Conservation (phyloP, 169 alveolate genomes). For the Cyclospora cayetanensis region DNA sequence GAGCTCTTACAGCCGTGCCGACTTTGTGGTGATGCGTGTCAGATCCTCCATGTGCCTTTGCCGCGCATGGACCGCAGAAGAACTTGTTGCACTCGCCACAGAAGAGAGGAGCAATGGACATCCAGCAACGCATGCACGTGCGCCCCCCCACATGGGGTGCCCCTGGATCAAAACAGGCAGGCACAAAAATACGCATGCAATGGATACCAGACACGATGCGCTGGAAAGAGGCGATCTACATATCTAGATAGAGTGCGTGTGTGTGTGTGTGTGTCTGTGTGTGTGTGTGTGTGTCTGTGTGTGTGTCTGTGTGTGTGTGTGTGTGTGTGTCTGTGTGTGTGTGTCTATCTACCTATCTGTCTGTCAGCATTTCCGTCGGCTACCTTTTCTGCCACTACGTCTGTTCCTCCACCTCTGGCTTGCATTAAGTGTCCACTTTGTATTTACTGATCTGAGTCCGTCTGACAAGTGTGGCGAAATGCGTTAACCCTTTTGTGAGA, state of each 20-base stretch:
- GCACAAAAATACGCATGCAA: no score
- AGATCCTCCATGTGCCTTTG: background rate
- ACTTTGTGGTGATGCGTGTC: background rate
- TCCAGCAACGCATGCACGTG: conserved; percentile 40
- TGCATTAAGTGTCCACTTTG: no score
- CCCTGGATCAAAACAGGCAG: no score
- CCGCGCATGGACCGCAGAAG: conserved; percentile 6
- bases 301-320: background rate
- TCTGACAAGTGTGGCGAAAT: no score
- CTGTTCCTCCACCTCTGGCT: no score
- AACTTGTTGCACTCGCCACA: background rate
- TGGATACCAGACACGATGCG: background rate
- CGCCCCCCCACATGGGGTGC: background rate
- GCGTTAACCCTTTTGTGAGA: no score
- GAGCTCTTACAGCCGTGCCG: background rate
- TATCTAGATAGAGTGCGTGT: background rate
- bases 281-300: background rate
- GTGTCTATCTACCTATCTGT: background rate
- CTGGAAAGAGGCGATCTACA: background rate
- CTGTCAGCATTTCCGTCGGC: background rate
- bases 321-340: background rate
- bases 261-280: no score
- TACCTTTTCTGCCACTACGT: no score
- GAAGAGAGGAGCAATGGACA: conserved; percentile 3
- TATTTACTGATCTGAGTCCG: no score